Evolutionary conservation across 2,329 filamentous ascomycete genomes (phyloP).

Genomic region (Calonectria ilicicola): DNA sequence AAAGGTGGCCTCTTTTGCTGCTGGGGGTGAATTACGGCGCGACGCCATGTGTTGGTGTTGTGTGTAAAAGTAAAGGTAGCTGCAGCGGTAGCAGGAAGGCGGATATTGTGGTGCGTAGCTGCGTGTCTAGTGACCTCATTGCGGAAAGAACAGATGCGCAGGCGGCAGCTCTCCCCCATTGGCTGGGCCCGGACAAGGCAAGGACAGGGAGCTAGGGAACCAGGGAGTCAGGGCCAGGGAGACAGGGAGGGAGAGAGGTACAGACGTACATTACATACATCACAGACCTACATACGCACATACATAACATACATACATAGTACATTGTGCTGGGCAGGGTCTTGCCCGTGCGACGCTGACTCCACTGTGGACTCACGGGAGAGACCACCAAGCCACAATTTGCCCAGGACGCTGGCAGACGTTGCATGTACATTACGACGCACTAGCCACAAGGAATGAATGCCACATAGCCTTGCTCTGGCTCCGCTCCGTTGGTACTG

Average conservation of each 20-base stretch:
- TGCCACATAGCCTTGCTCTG: background rate
- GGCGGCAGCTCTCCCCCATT: conserved; percentile 13
- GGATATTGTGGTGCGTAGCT: conserved; percentile 12
- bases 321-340: background rate
- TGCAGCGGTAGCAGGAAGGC: background rate
- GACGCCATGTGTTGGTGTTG: conserved; percentile 11
- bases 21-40: conserved; percentile 16
- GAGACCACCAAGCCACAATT: conserved; percentile 3
- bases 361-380: background rate
- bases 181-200: background rate
- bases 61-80: conserved; percentile 4
- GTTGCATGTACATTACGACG: background rate
- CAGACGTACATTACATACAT: too few relatives aligned
- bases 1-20: conserved; percentile 17
- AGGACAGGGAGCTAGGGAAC: background rate
- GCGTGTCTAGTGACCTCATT: conserved; percentile 19
- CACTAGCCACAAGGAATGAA: background rate
- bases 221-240: too few relatives aligned
- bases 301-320: background rate
- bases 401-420: background rate
- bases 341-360: background rate
- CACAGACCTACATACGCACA: too few relatives aligned
- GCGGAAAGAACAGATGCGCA: conserved; percentile 15
- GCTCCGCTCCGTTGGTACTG: background rate
- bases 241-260: too few relatives aligned